Conservation (phyloP, 2,329 filamentous ascomycete species). For the Colletotrichum sp. region DNA sequence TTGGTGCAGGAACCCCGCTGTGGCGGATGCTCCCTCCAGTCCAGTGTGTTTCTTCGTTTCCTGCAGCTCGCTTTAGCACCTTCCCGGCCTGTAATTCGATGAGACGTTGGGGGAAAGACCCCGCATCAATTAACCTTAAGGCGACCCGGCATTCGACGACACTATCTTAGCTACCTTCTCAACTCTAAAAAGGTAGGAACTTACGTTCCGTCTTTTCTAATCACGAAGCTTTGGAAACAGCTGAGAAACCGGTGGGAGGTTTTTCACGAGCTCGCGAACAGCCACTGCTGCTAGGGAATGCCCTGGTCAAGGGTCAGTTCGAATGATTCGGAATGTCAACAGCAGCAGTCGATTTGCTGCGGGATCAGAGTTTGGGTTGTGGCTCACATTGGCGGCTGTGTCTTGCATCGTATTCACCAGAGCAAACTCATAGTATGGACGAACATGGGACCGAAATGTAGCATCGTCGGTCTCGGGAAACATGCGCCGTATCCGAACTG, state of each 20-base stretch:
- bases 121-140: conserved; percentile 11
- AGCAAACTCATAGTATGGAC: background rate
- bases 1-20: conserved; percentile 15
- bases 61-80: background rate
- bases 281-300: background rate
- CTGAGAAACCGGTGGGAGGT: background rate
- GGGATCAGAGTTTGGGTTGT: background rate
- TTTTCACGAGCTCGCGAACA: background rate
- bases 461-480: background rate
- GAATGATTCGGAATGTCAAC: background rate
- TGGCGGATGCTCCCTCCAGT: background rate
- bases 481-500: background rate
- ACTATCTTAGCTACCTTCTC: background rate
- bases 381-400: background rate
- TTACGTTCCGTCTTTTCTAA: background rate
- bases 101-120: background rate
- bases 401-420: background rate
- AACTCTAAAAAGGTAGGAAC: background rate
- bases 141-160: background rate
- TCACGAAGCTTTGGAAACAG: background rate
- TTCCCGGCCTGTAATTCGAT: background rate
- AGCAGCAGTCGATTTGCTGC: background rate
- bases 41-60: background rate
- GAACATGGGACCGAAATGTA: background rate
- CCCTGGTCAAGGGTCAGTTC: background rate